A percentile compares a stretch with the other conserved stretches of the same genome.
phyloP scores from a whole-genome alignment of 2,329 filamentous ascomycete genomes.

The Alternaria alternata region DNA sequence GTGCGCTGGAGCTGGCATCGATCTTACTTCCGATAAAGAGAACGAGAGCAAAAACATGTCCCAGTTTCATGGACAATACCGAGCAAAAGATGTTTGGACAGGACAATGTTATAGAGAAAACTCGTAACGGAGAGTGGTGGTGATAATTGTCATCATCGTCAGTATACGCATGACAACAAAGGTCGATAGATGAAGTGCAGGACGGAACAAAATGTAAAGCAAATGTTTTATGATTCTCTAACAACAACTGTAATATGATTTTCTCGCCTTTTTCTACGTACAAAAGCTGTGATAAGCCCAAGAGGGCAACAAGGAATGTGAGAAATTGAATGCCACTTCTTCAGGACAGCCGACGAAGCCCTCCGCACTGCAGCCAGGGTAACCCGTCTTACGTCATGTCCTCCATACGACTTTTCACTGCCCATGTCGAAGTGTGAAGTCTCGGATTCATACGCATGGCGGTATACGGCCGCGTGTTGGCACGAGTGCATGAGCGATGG shows the following conservation, averaged over 20 bases:
- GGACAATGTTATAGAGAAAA: neutral
- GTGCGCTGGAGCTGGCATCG: neutral
- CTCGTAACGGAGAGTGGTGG: neutral
- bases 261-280: conserved; percentile 9
- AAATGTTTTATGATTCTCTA: neutral
- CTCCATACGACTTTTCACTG: neutral
- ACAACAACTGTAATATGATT: conserved; percentile 14
- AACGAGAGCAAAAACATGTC: neutral
- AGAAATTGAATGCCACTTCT: conserved; percentile 9
- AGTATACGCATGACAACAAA: neutral
- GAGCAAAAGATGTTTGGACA: neutral
- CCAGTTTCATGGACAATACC: neutral
- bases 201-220: neutral
- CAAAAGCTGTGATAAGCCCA: neutral
- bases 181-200: neutral
- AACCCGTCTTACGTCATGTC: neutral
- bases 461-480: neutral
- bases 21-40: neutral
- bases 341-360: neutral
- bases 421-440: neutral
- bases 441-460: neutral
- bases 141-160: neutral
- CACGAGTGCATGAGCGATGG: neutral
- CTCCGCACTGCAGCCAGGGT: neutral
- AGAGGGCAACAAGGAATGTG: conserved; percentile 4